Percentiles rank a stretch among this genome's conserved stretches.
These are phyloP conservation scores for Blastobotrys attinorum DNA, from an alignment of 805 yeast species.

Conservation along the genomic window DNA sequence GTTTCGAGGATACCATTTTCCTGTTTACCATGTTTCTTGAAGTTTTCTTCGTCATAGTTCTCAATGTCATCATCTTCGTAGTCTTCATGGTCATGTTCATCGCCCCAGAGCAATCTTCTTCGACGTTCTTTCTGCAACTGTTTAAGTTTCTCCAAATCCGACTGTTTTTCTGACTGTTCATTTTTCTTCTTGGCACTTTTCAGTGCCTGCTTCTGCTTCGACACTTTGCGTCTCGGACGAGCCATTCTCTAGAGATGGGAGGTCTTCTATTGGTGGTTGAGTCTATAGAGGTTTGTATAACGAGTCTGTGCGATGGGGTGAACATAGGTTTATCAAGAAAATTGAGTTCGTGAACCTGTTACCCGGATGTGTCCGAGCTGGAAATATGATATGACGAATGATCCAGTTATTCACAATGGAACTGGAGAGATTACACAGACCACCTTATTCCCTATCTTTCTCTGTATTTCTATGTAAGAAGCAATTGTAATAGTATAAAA, in stretches of 20 bases:
- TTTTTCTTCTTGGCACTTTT: neutral
- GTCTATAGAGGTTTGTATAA: no score
- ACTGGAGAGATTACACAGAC: no score
- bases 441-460: no score
- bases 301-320: no score
- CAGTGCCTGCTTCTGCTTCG: conserved; percentile 6
- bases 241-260: conserved; percentile 3
- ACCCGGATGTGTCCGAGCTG: no score
- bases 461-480: no score
- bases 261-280: no score
- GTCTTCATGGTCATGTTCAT: conserved; percentile 4
- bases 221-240: conserved; percentile 6
- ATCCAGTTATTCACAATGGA: no score
- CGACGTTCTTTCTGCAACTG: conserved; percentile 6
- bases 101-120: conserved; percentile 3
- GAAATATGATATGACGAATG: no score
- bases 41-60: conserved; percentile 1
- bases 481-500: no score
- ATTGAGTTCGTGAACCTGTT: no score
- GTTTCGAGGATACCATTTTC: conserved; percentile 4
- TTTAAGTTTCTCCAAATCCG: neutral
- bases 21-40: conserved; percentile 2
- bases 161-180: neutral
- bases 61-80: conserved; percentile 5
- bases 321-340: no score